These are phyloP conservation scores for Fusarium sp. DNA, from an alignment of 2,329 filamentous ascomycete species.

Conservation along the genomic window DNA sequence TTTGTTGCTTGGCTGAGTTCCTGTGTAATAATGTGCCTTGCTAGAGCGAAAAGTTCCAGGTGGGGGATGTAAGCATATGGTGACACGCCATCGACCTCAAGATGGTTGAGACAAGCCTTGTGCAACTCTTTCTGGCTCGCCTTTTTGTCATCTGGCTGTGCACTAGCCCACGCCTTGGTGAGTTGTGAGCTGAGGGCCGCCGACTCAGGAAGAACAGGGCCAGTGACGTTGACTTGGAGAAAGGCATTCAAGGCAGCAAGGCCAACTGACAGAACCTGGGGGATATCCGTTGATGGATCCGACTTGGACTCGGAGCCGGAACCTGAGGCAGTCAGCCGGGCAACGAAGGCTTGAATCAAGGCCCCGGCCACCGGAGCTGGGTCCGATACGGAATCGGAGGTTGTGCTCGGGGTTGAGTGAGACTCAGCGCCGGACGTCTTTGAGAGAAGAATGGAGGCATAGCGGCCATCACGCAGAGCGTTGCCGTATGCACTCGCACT, in stretches of 20 bases:
- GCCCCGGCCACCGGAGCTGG: constrained; percentile 42
- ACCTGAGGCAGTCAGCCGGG: constrained; percentile 20
- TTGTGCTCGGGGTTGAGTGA: constrained; percentile 35
- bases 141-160: constrained; percentile 17
- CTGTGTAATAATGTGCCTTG: constrained; percentile 65
- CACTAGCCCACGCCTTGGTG: constrained; percentile 56
- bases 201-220: constrained; percentile 75
- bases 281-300: constrained; percentile 11
- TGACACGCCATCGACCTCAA: constrained; percentile 87
- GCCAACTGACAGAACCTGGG: constrained; percentile 50
- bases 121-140: constrained; percentile 60
- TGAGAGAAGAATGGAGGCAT: constrained; percentile 46
- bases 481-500: constrained; percentile 27
- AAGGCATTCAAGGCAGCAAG: constrained; percentile 76
- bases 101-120: constrained; percentile 73
- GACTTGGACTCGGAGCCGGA: constrained; percentile 14
- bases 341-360: constrained; percentile 42
- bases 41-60: constrained; percentile 86
- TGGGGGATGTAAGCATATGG: constrained; percentile 88
- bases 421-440: constrained; percentile 21
- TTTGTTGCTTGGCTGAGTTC: constrained; percentile 41
- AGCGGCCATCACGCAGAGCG: constrained; percentile 46
- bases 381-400: constrained; percentile 39
- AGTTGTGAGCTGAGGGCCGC: constrained; percentile 56
- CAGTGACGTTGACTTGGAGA: constrained; percentile 89